Percentiles rank a stretch among this genome's conserved stretches.
Evolutionary conservation across 495 filamentous ascomycete species (phyloP).

Genomic region (Rhizodiscina lignyota): DNA sequence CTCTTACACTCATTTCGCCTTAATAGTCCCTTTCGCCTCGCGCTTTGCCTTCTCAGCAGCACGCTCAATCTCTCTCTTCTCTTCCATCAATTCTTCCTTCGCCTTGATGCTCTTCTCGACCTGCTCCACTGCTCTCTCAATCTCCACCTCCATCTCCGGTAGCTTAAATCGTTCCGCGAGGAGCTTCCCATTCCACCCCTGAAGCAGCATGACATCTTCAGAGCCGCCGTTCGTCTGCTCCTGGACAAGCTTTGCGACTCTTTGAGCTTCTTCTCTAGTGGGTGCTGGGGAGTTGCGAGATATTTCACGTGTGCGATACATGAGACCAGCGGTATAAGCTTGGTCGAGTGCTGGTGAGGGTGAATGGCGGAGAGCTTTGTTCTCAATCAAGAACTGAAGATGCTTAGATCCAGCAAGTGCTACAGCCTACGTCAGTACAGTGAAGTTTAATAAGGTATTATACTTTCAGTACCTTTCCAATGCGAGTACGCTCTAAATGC

Average conservation of each 20-base stretch:
- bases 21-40: not conserved
- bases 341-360: conserved; percentile 52
- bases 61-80: conserved; percentile 23
- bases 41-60: not conserved
- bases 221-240: conserved; percentile 16
- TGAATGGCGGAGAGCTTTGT: conserved; percentile 44
- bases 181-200: conserved; percentile 26
- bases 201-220: conserved; percentile 24
- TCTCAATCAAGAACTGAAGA: conserved; percentile 59
- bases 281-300: conserved; percentile 16
- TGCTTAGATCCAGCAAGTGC: conserved; percentile 76
- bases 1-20: no score
- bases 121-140: conserved; percentile 79
- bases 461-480: conserved; percentile 53
- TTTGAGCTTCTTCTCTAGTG: conserved; percentile 18
- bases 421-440: no score
- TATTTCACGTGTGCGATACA: conserved; percentile 16
- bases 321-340: conserved; percentile 39
- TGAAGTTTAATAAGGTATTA: no score
- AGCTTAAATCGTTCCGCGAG: conserved; percentile 29
- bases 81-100: conserved; percentile 31
- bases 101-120: conserved; percentile 40
- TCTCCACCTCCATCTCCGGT: conserved; percentile 72
- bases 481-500: conserved; percentile 63
- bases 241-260: conserved; percentile 51